Evolutionary conservation across 2,329 filamentous ascomycete genomes (phyloP).

Genomic region (Xylaria hypoxylon): DNA sequence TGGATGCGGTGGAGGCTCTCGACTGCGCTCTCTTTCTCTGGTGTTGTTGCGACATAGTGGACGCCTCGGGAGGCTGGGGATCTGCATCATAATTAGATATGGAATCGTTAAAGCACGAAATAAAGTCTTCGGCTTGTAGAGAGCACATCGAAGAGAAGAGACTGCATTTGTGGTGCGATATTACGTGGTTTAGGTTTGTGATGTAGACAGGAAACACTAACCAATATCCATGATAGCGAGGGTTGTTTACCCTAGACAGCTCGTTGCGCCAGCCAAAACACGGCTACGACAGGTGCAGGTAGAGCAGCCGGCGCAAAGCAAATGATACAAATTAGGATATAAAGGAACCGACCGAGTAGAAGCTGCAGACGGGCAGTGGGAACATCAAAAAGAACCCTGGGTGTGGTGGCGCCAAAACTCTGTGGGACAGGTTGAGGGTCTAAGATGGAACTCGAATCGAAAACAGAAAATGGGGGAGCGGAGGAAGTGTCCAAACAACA

Average conservation of each 20-base stretch:
- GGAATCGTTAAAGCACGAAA: slow-evolving; percentile 29
- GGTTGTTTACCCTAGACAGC: slow-evolving; percentile 49
- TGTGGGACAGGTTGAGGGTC: slow-evolving; percentile 34
- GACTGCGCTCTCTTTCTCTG: slow-evolving; percentile 65
- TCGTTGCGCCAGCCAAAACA: slow-evolving; percentile 47
- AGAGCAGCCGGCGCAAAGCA: slow-evolving; percentile 23
- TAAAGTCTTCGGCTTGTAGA: neutral
- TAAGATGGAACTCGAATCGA: slow-evolving; percentile 40
- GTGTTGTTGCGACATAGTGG: slow-evolving; percentile 54
- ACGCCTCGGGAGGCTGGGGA: slow-evolving; percentile 48
- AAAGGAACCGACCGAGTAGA: slow-evolving; percentile 13
- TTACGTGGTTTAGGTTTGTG: neutral
- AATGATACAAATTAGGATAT: slow-evolving; percentile 29
- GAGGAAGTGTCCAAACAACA: slow-evolving; percentile 48
- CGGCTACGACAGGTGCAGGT: slow-evolving; percentile 28
- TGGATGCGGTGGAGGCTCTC: slow-evolving; percentile 67
- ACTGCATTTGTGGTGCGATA: slow-evolving; percentile 1
- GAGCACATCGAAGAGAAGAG: neutral
- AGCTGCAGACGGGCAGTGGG: slow-evolving; percentile 35
- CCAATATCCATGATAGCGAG: slow-evolving; percentile 45
- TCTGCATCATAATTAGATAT: slow-evolving; percentile 43
- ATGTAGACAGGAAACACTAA: slow-evolving; percentile 36
- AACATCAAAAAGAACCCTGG: slow-evolving; percentile 33
- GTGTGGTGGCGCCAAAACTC: slow-evolving; percentile 37
- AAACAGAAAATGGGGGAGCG: slow-evolving; percentile 44